These are phyloP conservation scores for Chrysanthemum makinoi DNA, from an alignment of 129 eudicot species.

Conservation along the genomic window DNA sequence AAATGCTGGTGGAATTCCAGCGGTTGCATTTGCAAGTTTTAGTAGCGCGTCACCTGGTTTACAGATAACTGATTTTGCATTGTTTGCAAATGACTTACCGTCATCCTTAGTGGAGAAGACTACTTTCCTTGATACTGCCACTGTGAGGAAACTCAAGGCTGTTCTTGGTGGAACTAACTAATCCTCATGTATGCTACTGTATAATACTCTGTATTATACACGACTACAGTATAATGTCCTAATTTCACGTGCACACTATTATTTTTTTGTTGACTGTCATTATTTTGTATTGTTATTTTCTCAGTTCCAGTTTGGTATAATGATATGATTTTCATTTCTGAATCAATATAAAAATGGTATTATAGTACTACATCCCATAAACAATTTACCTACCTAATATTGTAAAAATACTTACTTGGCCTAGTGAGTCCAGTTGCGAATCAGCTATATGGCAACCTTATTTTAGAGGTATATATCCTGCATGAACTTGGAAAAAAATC, in stretches of 20 bases:
- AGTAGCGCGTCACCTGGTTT: slow-evolving; percentile 62
- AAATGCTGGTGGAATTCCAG: slow-evolving; percentile 46
- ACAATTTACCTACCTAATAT: too few species aligned
- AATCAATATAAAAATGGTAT: too few species aligned
- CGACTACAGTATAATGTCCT: not conserved
- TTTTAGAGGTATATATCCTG: too few species aligned
- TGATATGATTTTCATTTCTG: too few species aligned
- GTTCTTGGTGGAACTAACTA: slow-evolving; percentile 74
- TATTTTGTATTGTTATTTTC: too few species aligned
- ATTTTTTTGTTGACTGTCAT: not conserved
- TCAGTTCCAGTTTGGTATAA: too few species aligned
- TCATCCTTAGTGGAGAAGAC: slow-evolving; percentile 42
- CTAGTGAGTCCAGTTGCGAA: too few species aligned
- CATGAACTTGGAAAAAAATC: too few species aligned
- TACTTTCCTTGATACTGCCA: slow-evolving; percentile 58
- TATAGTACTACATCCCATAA: too few species aligned
- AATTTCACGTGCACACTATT: slow-evolving; percentile 9
- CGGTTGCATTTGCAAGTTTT: slow-evolving; percentile 63
- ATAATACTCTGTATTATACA: too few species aligned
- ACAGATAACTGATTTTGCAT: slow-evolving; percentile 54
- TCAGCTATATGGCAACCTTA: too few species aligned
- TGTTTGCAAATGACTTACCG: slow-evolving; percentile 54
- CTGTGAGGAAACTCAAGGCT: slow-evolving; percentile 60
- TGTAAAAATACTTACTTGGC: too few species aligned
- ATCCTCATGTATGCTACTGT: not conserved